Evolutionary conservation across 352 stramenopile species (phyloP).

Genomic region (Hyaloperonospora brassicae): DNA sequence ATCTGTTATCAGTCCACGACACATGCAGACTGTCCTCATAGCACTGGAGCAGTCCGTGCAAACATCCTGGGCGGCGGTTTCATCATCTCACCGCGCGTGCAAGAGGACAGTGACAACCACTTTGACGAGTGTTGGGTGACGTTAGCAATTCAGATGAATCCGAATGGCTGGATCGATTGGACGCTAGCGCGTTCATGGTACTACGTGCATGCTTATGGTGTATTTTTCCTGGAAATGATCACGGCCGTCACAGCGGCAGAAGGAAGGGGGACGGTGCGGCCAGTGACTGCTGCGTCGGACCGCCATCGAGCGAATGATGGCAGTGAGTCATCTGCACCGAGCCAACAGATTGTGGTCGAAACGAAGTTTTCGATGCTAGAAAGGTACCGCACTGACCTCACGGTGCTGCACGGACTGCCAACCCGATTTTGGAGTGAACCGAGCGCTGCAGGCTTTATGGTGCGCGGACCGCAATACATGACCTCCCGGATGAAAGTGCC

Average conservation of each 20-base stretch:
- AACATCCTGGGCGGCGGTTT: slow-evolving; percentile 72
- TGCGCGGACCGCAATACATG: slow-evolving; percentile 63
- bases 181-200: slow-evolving; percentile 52
- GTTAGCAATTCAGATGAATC: slow-evolving; percentile 74
- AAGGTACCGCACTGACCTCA: slow-evolving; percentile 54
- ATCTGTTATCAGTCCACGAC: slow-evolving; percentile 84
- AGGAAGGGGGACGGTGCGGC: slow-evolving; percentile 18
- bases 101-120: slow-evolving; percentile 46
- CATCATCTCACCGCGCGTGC: slow-evolving; percentile 46
- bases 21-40: slow-evolving; percentile 40
- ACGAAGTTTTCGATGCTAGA: slow-evolving; percentile 51
- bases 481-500: slow-evolving; percentile 50
- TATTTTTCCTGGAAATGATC: slow-evolving; percentile 77
- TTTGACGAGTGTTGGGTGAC: slow-evolving; percentile 76
- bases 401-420: slow-evolving; percentile 39
- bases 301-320: slow-evolving; percentile 12
- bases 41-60: slow-evolving; percentile 35
- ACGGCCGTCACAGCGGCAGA: slow-evolving; percentile 34
- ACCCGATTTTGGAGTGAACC: slow-evolving; percentile 84
- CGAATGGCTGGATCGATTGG: slow-evolving; percentile 67
- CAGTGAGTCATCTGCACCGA: slow-evolving; percentile 17
- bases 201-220: slow-evolving; percentile 68
- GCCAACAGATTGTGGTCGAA: slow-evolving; percentile 55
- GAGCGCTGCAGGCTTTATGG: slow-evolving; percentile 45
- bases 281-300: slow-evolving; percentile 18